These are phyloP conservation scores for Spinacia oleracea DNA, from an alignment of 179 eudicot species.

Conservation along the genomic window DNA sequence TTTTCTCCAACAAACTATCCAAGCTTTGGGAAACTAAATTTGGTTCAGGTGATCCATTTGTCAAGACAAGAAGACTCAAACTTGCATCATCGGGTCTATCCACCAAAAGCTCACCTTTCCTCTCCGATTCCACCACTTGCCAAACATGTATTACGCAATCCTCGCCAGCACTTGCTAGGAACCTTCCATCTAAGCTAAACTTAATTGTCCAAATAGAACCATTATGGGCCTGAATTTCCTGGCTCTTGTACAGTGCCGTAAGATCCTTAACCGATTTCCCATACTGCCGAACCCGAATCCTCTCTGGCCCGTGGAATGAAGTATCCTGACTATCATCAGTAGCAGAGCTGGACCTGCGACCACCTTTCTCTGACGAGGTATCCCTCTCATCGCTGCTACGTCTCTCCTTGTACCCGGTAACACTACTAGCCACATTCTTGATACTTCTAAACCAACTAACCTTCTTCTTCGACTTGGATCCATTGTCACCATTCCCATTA, in stretches of 20 bases:
- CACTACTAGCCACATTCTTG: conserved; percentile 67
- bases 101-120: conserved; percentile 67
- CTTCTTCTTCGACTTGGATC: conserved; percentile 67
- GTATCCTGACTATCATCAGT: conserved; percentile 92
- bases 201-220: conserved; percentile 89
- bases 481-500: conserved; percentile 45
- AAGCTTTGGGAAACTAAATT: conserved; percentile 48
- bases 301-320: conserved; percentile 78
- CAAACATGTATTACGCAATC: conserved; percentile 86
- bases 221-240: conserved; percentile 82
- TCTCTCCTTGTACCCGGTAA: conserved; percentile 62
- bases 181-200: conserved; percentile 87
- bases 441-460: conserved; percentile 78
- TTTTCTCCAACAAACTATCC: conserved; percentile 63
- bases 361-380: conserved; percentile 88
- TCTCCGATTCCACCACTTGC: conserved; percentile 74
- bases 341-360: conserved; percentile 88
- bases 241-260: conserved; percentile 68
- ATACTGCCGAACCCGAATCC: conserved; percentile 72
- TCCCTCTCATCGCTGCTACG: conserved; percentile 84
- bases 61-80: conserved; percentile 53
- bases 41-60: conserved; percentile 81
- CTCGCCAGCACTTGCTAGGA: conserved; percentile 95
- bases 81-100: conserved; percentile 80
- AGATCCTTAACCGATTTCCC: conserved; percentile 85